Percentiles rank a stretch among this genome's conserved stretches.
Conservation (phyloP, 345 rosid species). For the Citrus maxima region DNA sequence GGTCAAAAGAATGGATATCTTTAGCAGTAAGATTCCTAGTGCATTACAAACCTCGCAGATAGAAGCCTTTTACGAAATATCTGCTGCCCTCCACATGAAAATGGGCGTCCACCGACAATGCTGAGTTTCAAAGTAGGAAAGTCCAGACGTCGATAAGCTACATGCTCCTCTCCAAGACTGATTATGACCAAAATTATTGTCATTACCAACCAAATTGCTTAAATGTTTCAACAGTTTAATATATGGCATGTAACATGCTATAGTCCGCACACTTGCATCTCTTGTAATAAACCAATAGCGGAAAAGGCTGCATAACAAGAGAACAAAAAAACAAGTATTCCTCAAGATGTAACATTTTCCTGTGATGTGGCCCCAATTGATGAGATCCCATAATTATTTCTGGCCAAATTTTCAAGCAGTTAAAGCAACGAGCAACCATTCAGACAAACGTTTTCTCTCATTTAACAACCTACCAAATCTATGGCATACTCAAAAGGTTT, state of each 20-base stretch:
- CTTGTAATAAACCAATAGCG: not conserved
- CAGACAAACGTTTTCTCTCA: not conserved
- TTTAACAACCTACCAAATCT: not conserved
- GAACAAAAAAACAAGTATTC: not conserved
- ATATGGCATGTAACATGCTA: not conserved
- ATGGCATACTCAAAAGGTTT: not conserved
- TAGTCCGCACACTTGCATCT: not conserved
- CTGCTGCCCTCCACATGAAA: constrained; percentile 72
- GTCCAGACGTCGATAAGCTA: constrained; percentile 68
- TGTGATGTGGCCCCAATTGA: not conserved
- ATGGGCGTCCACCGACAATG: constrained; percentile 87
- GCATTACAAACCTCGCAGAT: constrained; percentile 45
- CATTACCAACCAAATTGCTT: not conserved
- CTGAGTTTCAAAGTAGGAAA: constrained; percentile 65
- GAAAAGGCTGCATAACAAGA: not conserved
- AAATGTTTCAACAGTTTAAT: not conserved
- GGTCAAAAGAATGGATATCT: not conserved
- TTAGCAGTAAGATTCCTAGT: not conserved
- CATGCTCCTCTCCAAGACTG: constrained; percentile 85
- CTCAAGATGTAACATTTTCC: not conserved
- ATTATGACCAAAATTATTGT: constrained; percentile 15
- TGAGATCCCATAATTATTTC: not conserved
- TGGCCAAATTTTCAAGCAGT: not conserved
- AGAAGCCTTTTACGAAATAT: constrained; percentile 57
- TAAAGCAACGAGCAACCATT: not conserved